Percentiles rank a stretch among this genome's conserved stretches.
Conservation (phyloP, 2,329 filamentous ascomycete genomes). For the Podosphaera leucotricha region DNA sequence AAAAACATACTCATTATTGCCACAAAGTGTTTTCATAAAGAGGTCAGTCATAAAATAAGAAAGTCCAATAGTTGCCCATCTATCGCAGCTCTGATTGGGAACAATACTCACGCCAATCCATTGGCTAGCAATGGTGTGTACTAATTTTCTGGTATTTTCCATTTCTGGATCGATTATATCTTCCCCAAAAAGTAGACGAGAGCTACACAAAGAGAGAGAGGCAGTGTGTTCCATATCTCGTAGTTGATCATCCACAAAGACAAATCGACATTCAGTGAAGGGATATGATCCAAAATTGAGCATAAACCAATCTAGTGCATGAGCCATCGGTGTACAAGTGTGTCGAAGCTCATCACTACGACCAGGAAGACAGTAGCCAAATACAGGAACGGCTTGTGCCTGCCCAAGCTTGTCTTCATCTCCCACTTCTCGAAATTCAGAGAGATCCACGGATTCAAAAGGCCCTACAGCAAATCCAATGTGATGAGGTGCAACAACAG, state of each 20-base stretch:
- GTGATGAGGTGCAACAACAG: constrained; percentile 61
- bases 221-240: constrained; percentile 55
- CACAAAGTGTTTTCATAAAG: constrained; percentile 74
- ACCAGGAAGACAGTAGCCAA: constrained; percentile 76
- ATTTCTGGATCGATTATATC: constrained; percentile 70
- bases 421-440: constrained; percentile 70
- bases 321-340: constrained; percentile 64
- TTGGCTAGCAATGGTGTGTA: constrained; percentile 69
- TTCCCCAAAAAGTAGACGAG: constrained; percentile 59
- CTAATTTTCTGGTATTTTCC: constrained; percentile 54
- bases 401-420: constrained; percentile 78
- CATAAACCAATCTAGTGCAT: constrained; percentile 76
- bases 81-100: constrained; percentile 55
- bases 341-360: constrained; percentile 64
- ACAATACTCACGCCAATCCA: constrained; percentile 91
- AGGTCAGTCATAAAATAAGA: constrained; percentile 89
- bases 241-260: constrained; percentile 77
- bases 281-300: constrained; percentile 77
- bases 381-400: constrained; percentile 58
- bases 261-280: constrained; percentile 76
- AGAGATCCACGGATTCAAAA: constrained; percentile 79
- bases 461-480: constrained; percentile 86
- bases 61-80: constrained; percentile 75
- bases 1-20: constrained; percentile 86
- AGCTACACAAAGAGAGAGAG: constrained; percentile 72